Evolutionary conservation across 495 filamentous ascomycete genomes (phyloP), one percentile per base, ranked within the genome.

Genomic region (Penicillium steckii): DNA sequence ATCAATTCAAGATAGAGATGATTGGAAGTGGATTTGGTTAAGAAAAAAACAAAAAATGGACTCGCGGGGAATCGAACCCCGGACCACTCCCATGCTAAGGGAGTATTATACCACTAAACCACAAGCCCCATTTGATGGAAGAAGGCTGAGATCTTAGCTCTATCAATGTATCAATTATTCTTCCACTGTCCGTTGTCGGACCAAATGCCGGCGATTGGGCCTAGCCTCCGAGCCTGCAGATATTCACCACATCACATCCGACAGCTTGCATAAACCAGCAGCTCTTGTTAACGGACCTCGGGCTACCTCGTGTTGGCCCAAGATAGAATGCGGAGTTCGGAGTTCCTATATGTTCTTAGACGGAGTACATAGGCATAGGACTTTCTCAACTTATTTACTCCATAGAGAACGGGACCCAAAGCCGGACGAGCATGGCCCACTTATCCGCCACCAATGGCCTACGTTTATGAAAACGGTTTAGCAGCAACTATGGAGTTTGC

Each of bases 51-150:
- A 70, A 65, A 66, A 65, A 59, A 61, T 72, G 69, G 69, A 70
- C 67, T 70, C 72, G 77, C 77, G 68, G 77, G 76, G 73, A 79
- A 78, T 79, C 73, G 76, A 80, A 79, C 73, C 77, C 77, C 70
- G 74, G 77, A 79, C 76, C 74, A 74, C 75, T 70, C 73, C 73
- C 72, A 76, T 70, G 66, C 71, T 70, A 75, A 75, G 65, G 59
- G 64, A 57, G 65, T 64, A 65, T 71, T 70, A 73, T 72, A 71
- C 69, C 69, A 72, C 69, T 72, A 72, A 69, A 72, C 69, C 69
- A 72, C 68, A 71, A 67, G 65, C 67, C 67, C 67, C 57, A 13
- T 58, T 23, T 56, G 17, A 50, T 62, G 30, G 5, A 30, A 24
- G 21, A 2, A 2, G 9, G 3, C 10, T 8, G 0, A 0, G n/a